Conservation (phyloP, 306 rosid species). For the Sesbania bispinosa region DNA sequence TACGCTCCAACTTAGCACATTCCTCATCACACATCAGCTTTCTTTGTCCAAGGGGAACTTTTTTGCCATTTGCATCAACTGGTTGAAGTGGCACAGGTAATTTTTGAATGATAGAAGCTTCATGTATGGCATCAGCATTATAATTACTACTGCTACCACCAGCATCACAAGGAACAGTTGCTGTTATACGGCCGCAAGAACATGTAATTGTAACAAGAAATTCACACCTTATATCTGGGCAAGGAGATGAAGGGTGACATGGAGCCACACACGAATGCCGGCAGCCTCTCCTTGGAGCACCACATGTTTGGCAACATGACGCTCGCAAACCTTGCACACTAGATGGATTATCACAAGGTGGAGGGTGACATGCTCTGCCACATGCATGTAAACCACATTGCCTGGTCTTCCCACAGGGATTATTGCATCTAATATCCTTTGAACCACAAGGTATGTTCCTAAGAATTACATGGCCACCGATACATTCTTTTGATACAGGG, state of each 20-base stretch:
- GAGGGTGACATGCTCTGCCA: slow-evolving; percentile 71
- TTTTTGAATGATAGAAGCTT: slow-evolving; percentile 70
- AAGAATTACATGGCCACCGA: slow-evolving; percentile 90
- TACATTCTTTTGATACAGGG: slow-evolving; percentile 90
- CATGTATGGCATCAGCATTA: slow-evolving; percentile 57
- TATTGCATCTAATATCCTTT: slow-evolving; percentile 84
- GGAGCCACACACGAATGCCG: slow-evolving; percentile 77
- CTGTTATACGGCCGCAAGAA: slow-evolving; percentile 72
- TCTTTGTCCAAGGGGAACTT: slow-evolving; percentile 82
- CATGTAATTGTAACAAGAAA: slow-evolving; percentile 67
- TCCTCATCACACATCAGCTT: slow-evolving; percentile 85
- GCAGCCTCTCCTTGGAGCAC: slow-evolving; percentile 89
- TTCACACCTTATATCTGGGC: slow-evolving; percentile 78
- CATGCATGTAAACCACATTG: slow-evolving; percentile 92
- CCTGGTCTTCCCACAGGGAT: slow-evolving; percentile 90
- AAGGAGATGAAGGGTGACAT: slow-evolving; percentile 74
- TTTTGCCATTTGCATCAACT: slow-evolving; percentile 55
- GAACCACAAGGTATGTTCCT: slow-evolving; percentile 96
- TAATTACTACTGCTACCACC: slow-evolving; percentile 57
- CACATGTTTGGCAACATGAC: slow-evolving; percentile 90
- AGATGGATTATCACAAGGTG: slow-evolving; percentile 59
- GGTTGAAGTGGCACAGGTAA: slow-evolving; percentile 71
- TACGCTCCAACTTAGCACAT: slow-evolving; percentile 85
- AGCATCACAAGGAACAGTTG: slow-evolving; percentile 81
- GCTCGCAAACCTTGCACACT: slow-evolving; percentile 47